A percentile compares a stretch with the other conserved stretches of the same genome.
Evolutionary conservation across 257 asterid genomes (phyloP).

Genomic region (Hygrophila difformis): DNA sequence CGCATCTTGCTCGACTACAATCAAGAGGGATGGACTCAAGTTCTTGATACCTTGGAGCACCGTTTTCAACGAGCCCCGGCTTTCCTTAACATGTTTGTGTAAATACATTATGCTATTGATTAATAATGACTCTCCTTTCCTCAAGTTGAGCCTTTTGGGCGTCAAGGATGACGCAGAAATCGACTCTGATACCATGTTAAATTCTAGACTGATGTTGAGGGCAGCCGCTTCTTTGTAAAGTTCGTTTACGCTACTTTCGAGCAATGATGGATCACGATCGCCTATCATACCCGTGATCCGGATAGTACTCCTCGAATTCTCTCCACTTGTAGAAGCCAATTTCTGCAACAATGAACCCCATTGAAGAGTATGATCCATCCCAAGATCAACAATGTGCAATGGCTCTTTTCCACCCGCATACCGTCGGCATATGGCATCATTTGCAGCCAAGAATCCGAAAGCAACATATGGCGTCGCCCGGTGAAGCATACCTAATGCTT

Average conservation of each 20-base stretch:
- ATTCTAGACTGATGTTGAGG: conserved; percentile 27
- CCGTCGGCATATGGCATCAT: conserved; percentile 41
- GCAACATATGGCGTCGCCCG: conserved; percentile 41
- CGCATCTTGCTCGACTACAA: conserved; percentile 62
- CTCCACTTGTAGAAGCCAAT: conserved; percentile 22
- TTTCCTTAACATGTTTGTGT: conserved; percentile 43
- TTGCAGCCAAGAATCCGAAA: conserved; percentile 48
- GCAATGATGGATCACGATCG: conserved; percentile 22
- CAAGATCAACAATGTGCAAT: conserved; percentile 47
- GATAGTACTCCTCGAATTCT: conserved; percentile 25
- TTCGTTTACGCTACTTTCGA: conserved; percentile 23
- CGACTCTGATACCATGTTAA: conserved; percentile 16
- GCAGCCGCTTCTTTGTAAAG: conserved; percentile 27
- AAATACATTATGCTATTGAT: conserved; percentile 39
- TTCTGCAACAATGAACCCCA: conserved; percentile 38
- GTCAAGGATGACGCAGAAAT: conserved; percentile 30
- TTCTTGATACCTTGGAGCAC: conserved; percentile 42
- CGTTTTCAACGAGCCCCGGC: conserved; percentile 44
- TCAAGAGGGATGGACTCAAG: conserved; percentile 31
- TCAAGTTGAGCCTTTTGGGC: conserved; percentile 28
- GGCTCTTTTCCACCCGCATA: conserved; percentile 25
- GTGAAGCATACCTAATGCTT: conserved; percentile 36
- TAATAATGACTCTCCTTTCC: conserved; percentile 29
- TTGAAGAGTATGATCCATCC: conserved; percentile 42
- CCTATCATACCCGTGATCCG: conserved; percentile 38